These are phyloP conservation scores for Rhinocladiella mackenziei DNA, from an alignment of 2,329 filamentous ascomycete genomes.

Conservation along the genomic window DNA sequence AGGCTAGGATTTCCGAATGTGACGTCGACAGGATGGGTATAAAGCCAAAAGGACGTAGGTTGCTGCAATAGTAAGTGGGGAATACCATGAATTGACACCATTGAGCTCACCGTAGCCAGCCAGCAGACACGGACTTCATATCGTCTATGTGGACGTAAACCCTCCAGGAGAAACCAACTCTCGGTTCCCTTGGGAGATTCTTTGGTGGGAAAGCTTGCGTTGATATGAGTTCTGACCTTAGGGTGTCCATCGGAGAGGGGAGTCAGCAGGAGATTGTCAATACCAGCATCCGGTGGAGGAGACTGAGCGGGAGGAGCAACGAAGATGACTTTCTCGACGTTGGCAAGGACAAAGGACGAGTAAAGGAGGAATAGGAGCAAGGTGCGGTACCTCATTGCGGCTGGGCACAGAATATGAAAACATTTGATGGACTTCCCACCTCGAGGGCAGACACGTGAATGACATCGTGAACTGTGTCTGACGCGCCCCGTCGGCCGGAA, in stretches of 20 bases:
- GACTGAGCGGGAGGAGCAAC: conserved; percentile 60
- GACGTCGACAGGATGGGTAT: conserved; percentile 58
- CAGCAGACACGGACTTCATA: conserved; percentile 94
- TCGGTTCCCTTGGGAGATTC: conserved; percentile 54
- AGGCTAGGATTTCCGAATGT: conserved; percentile 62
- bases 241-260: conserved; percentile 57
- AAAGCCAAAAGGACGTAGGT: conserved; percentile 74
- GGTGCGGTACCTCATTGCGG: neutral
- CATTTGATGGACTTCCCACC: no score
- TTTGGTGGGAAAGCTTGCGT: conserved; percentile 62
- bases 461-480: neutral
- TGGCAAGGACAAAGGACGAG: conserved; percentile 50
- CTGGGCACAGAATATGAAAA: neutral
- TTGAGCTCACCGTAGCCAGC: conserved; percentile 72
- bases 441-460: no score
- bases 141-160: conserved; percentile 64
- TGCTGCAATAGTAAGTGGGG: conserved; percentile 53
- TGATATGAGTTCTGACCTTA: conserved; percentile 60
- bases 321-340: conserved; percentile 91
- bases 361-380: conserved; percentile 5
- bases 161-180: conserved; percentile 75
- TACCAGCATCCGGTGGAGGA: conserved; percentile 54
- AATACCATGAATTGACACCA: neutral
- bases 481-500: neutral
- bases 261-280: conserved; percentile 61